Evolutionary conservation across 2,329 filamentous ascomycete genomes (phyloP).

Genomic region (Ascochyta fabae): DNA sequence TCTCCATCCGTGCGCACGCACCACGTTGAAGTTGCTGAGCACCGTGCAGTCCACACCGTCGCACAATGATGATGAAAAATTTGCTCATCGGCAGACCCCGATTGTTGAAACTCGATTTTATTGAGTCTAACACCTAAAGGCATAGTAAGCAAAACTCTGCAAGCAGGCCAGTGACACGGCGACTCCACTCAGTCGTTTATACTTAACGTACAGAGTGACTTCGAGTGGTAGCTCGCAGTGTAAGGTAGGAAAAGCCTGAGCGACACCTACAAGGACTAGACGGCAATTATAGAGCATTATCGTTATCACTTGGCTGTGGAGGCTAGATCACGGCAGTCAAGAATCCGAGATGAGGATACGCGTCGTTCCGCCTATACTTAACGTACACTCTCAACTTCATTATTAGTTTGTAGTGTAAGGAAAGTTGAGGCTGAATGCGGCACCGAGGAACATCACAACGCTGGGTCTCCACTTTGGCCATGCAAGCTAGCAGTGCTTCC

Average conservation of each 20-base stretch:
- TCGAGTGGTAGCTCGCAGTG: conserved; percentile 2
- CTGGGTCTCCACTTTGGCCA: conserved; percentile 1
- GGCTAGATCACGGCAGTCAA: conserved; percentile 2
- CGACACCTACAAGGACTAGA: conserved; percentile 5
- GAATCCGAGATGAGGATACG: conserved; percentile 2
- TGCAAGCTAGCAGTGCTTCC: conserved; percentile 14
- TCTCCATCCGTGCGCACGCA: conserved; percentile 4
- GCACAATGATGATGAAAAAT: conserved; percentile 19
- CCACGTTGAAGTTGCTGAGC: neutral
- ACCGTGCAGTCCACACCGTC: conserved; percentile 6
- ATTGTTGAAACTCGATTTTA: conserved; percentile 20
- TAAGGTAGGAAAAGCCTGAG: conserved; percentile 9
- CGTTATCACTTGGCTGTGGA: conserved; percentile 4
- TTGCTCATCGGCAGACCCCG: conserved; percentile 22
- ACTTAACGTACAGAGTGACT: conserved; percentile 14
- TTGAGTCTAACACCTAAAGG: conserved; percentile 31
- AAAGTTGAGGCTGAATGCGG: conserved; percentile 18
- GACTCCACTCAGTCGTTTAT: conserved; percentile 32
- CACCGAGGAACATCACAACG: conserved; percentile 3
- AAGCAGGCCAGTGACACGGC: conserved; percentile 25
- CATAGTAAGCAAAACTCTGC: conserved; percentile 33
- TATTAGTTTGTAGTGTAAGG: conserved; percentile 8
- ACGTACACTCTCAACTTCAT: conserved; percentile 8
- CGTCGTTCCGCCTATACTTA: conserved; percentile 6
- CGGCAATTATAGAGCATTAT: neutral